A percentile compares a stretch with the other conserved stretches of the same genome.
Evolutionary conservation across 306 rosid species (phyloP).

Genomic region (Corylus heterophylla): DNA sequence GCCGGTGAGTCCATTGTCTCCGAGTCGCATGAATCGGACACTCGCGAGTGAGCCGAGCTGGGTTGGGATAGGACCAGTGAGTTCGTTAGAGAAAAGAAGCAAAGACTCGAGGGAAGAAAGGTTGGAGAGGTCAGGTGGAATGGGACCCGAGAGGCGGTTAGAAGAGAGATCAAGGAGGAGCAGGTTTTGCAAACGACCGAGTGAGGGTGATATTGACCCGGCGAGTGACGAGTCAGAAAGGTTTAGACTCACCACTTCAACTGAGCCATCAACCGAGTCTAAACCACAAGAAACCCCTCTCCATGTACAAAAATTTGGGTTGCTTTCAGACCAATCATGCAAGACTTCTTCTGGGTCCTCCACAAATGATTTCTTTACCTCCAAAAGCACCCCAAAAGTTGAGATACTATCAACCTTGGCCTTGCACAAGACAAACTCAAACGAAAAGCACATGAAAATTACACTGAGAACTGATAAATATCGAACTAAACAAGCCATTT

Average conservation of each 20-base stretch:
- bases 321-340: constrained; percentile 63
- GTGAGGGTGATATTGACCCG: constrained; percentile 65
- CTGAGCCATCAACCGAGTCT: constrained; percentile 40
- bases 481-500: constrained; percentile 22
- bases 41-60: constrained; percentile 61
- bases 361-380: constrained; percentile 60
- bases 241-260: constrained; percentile 61
- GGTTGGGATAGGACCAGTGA: constrained; percentile 64
- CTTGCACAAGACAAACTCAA: constrained; percentile 30
- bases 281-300: constrained; percentile 65
- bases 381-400: constrained; percentile 62
- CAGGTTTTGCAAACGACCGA: constrained; percentile 62
- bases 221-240: constrained; percentile 84
- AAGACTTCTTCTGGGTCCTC: constrained; percentile 63
- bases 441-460: constrained; percentile 27
- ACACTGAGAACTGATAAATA: constrained; percentile 20
- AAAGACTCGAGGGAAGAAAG: constrained; percentile 66
- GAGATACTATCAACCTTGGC: constrained; percentile 32
- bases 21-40: constrained; percentile 80
- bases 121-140: constrained; percentile 70
- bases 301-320: constrained; percentile 71
- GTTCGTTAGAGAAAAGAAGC: constrained; percentile 73
- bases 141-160: constrained; percentile 74
- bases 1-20: constrained; percentile 72
- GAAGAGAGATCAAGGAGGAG: constrained; percentile 77